Evolutionary conservation across 1,284 basidiomycete species (phyloP), one percentile per base, ranked within the genome.

Genomic region (Leccinum fuscescens): DNA sequence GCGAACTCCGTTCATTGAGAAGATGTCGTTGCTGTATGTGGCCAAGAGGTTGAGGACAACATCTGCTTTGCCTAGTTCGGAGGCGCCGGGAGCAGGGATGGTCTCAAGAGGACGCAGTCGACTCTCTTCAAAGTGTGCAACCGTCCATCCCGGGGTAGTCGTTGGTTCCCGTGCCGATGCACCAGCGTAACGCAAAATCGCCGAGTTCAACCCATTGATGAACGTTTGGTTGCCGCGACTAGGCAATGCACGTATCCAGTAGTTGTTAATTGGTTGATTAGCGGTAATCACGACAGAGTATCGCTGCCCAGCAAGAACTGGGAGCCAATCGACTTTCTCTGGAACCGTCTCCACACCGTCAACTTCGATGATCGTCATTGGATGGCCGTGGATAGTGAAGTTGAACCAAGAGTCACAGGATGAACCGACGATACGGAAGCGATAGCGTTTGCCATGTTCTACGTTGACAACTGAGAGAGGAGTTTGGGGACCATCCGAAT

Each of bases 311-410:
- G 69, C 68, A 54, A 71, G 70, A 46, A 79, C 63, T 4, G 61
- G 59, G 22, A 80, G 46, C 42, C 69, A 72, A 51, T 76, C 74
- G 1, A 78, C 71, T 7, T 69, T 69, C 5, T 75, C 58, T 2
- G 84, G 79, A 33, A 72, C 42, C 9, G 73, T 73, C 60, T 76
- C 76, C 39, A 79, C 69, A 5, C 81, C 82, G 62, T 86, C 84
- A 0, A 74, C 77, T 65, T 85, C 84, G 62, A 86, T 86, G 57
- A 86, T 67, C 2, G 73, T 76, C 71, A 81, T 65, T 24, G 61
- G 65, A 60, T 80, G 80, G 15, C 69, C 67, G 20, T 80, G 74
- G 31, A 80, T 78, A 1, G 76, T 75, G 66, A 80, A 78, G 22
- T 68, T 74, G 52, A 67, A 70, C 56, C 60, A 69, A 12, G 67